Evolutionary conservation across 108 stramenopile species (phyloP).

Genomic region (Phaeodactylum tricornutum): DNA sequence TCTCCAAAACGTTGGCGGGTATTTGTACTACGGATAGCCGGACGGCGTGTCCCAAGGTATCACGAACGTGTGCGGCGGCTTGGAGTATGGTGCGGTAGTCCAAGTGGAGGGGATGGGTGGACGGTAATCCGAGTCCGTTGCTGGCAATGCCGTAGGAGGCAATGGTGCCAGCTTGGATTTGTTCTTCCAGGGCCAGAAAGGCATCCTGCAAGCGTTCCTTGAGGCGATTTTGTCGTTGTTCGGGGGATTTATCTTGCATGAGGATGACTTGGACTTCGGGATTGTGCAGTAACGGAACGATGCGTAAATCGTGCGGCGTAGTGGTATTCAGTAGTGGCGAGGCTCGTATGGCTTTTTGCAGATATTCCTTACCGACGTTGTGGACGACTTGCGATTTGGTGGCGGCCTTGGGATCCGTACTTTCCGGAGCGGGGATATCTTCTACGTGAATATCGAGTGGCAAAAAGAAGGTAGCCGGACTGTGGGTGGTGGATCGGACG

Average conservation of each 20-base stretch:
- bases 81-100: background rate
- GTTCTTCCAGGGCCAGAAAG: slow-evolving; percentile 45
- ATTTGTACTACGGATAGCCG: slow-evolving; percentile 55
- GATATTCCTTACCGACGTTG: slow-evolving; percentile 17
- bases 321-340: slow-evolving; percentile 34
- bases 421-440: slow-evolving; percentile 2
- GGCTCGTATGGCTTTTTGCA: slow-evolving; percentile 22
- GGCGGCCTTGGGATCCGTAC: background rate
- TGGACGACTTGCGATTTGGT: slow-evolving; percentile 50
- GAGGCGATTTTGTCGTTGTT: slow-evolving; percentile 32
- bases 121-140: slow-evolving; percentile 65
- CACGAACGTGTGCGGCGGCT: background rate
- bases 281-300: slow-evolving; percentile 36
- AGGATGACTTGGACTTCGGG: slow-evolving; percentile 38
- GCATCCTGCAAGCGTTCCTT: slow-evolving; percentile 44
- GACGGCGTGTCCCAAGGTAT: slow-evolving; percentile 13
- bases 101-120: slow-evolving; percentile 48
- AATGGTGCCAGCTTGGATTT: slow-evolving; percentile 17
- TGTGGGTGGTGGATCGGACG: background rate
- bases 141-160: slow-evolving; percentile 60
- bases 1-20: slow-evolving; percentile 69
- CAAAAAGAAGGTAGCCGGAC: background rate
- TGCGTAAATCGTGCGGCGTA: slow-evolving; percentile 4
- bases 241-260: slow-evolving; percentile 11
- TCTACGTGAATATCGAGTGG: slow-evolving; percentile 4